Evolutionary conservation across 108 stramenopile species (phyloP).

Genomic region (Pseudonitzschia multiseries): DNA sequence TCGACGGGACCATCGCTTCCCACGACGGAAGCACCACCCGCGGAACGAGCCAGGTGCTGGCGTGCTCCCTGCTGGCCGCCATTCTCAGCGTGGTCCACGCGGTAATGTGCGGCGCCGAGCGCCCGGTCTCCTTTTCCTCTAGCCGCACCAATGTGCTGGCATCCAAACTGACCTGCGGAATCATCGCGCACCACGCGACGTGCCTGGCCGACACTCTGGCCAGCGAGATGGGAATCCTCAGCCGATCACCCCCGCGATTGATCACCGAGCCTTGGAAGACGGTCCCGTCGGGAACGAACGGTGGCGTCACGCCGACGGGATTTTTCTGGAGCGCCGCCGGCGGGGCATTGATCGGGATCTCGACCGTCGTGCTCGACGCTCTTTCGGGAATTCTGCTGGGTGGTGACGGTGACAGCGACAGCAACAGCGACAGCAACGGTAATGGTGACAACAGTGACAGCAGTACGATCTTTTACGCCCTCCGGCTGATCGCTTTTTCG

Average conservation of each 20-base stretch:
- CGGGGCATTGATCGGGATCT: conserved; percentile 65
- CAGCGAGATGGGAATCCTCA: conserved; percentile 79
- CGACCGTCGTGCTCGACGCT: conserved; percentile 43
- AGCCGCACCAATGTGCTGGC: conserved; percentile 12
- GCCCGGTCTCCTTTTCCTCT: conserved; percentile 39
- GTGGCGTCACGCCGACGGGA: conserved; percentile 67
- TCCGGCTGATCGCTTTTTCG: conserved; percentile 45
- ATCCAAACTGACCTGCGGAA: conserved; percentile 58
- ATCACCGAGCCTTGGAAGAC: conserved; percentile 57
- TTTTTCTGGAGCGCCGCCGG: conserved; percentile 61
- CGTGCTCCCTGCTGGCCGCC: conserved; percentile 62
- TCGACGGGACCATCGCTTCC: conserved; percentile 50
- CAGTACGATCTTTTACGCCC: neutral
- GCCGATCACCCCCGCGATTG: conserved; percentile 50
- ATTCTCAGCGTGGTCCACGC: conserved; percentile 56
- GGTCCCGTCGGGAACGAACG: conserved; percentile 84
- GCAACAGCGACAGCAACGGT: neutral
- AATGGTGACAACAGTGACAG: neutral
- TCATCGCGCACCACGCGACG: conserved; percentile 79
- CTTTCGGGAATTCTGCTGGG: conserved; percentile 36
- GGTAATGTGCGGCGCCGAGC: conserved; percentile 52
- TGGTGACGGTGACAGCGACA: conserved; percentile 7
- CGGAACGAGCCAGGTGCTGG: conserved; percentile 73
- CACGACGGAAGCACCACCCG: conserved; percentile 42
- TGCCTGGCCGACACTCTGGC: conserved; percentile 82